Evolutionary conservation across 305 asterid genomes (phyloP), one percentile per base, ranked within the genome.

Genomic region (Fraxinus ornus): DNA sequence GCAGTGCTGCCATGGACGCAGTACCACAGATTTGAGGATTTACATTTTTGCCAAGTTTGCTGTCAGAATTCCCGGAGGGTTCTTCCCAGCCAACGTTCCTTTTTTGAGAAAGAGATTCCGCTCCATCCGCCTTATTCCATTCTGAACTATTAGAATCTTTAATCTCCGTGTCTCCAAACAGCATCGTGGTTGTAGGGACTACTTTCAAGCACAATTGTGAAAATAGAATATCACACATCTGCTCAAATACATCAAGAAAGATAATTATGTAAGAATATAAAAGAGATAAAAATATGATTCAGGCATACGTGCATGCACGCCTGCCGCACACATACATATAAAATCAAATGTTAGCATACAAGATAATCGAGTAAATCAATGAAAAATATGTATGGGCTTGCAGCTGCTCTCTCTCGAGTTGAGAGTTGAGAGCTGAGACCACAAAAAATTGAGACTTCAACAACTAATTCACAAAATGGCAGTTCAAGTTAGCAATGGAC

Each of bases 201-300:
- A 93, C 97, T 97, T 92, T 94, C 88, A 94, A 89, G 90, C 98
- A 97, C 84, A 97, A 84, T 90, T 97, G 99, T 79, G 99, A 94
- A 80, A 97, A 85, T 24, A 97, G 92, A 84, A 97, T 94, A 83
- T 94, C 99, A 82, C 99, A 97, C 98, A 97, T 94, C 99, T 97
- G 94, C 81, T 70, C 86, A 82, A 80, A 74, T 73, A 83, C 39
- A 83, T 81, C 79, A 87, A 89, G 78, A 79, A 86, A 78, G 44
- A 79, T 47, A 86, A 77, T 7, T 57, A 71, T 33, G 76, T 83
- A 47, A 87, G 76, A 89, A 74, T 12, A 77, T 60, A 28, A 28
- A 52, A 4, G 32, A 82, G 13, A 80, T 1, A 26, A 83, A 75
- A 35, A 32, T 26, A 26, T 26, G 55, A 33, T 9, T 68, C 17